Conservation (phyloP, 345 rosid genomes). For the Dipteronia dyeriana region DNA sequence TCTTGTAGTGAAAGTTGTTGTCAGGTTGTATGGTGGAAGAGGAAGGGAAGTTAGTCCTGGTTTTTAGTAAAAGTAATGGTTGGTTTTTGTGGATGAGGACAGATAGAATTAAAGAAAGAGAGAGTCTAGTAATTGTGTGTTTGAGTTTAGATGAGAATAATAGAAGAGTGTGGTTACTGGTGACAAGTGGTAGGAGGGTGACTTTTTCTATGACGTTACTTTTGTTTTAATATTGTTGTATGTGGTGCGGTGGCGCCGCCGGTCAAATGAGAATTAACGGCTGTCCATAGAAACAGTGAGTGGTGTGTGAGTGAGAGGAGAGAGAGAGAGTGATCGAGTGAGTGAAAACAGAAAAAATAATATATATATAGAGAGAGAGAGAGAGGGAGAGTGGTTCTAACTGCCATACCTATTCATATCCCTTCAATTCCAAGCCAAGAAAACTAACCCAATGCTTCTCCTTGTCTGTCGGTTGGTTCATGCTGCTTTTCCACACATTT, state of each 20-base stretch:
- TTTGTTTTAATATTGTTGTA: not conserved
- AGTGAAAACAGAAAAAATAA: not conserved
- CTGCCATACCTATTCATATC: constrained; percentile 58
- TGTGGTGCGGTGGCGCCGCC: constrained; percentile 51
- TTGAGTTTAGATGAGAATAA: not conserved
- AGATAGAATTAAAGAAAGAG: constrained; percentile 9
- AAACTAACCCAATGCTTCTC: constrained; percentile 53
- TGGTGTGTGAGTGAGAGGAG: constrained; percentile 7
- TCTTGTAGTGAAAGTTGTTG: constrained; percentile 54
- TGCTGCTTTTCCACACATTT: constrained; percentile 49
- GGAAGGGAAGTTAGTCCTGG: constrained; percentile 41
- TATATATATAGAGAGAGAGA: too few relatives aligned
- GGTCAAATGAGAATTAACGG: constrained; percentile 40
- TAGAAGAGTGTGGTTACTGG: constrained; percentile 43
- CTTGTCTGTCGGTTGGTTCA: constrained; percentile 59
- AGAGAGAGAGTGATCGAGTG: constrained; percentile 4
- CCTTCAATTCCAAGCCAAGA: constrained; percentile 75
- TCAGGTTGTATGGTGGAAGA: constrained; percentile 45
- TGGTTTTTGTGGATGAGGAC: constrained; percentile 32
- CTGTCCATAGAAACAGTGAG: constrained; percentile 33
- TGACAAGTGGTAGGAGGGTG: constrained; percentile 59
- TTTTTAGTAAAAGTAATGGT: constrained; percentile 55
- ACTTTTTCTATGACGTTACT: constrained; percentile 49
- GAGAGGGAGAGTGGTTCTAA: constrained; percentile 42
- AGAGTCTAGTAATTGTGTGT: constrained; percentile 1